A percentile compares a stretch with the other conserved stretches of the same genome.
These are phyloP conservation scores for Saccharomyces hybrid DNA, from an alignment of 1,139 yeast genomes.

Conservation along the genomic window DNA sequence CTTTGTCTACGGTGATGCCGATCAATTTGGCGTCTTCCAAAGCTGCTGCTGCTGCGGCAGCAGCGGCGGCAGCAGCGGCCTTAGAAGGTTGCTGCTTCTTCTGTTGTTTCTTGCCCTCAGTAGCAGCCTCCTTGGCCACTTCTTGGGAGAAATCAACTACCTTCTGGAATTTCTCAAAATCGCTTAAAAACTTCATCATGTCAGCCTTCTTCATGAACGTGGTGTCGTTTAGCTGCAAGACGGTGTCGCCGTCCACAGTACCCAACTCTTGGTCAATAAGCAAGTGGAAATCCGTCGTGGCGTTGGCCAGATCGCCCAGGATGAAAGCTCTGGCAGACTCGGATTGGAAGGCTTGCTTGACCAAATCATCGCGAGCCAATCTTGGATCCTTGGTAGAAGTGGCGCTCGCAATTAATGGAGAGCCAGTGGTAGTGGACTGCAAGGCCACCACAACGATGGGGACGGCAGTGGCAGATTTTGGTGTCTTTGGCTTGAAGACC, in stretches of 20 bases:
- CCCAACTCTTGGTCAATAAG: conserved; percentile 54
- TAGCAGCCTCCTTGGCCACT: conserved; percentile 25
- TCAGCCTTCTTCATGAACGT: conserved; percentile 50
- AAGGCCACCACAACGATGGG: conserved; percentile 79
- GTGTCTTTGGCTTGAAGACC: conserved; percentile 87
- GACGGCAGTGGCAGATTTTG: conserved; percentile 72
- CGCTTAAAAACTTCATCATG: conserved; percentile 45
- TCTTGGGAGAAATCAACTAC: conserved; percentile 49
- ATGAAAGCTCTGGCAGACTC: conserved; percentile 57
- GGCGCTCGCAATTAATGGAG: conserved; percentile 53
- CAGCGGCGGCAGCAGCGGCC: conserved; percentile 26
- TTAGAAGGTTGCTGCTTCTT: conserved; percentile 27
- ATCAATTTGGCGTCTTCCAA: conserved; percentile 86
- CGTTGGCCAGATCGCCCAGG: conserved; percentile 47
- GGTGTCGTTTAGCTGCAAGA: conserved; percentile 49
- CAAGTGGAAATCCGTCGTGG: conserved; percentile 55
- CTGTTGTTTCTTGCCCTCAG: conserved; percentile 9
- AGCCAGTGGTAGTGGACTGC: conserved; percentile 62
- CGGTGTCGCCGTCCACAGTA: conserved; percentile 32
- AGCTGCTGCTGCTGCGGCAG: conserved; percentile 15
- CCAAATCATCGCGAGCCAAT: conserved; percentile 74
- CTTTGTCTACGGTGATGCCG: conserved; percentile 93
- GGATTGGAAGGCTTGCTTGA: conserved; percentile 55
- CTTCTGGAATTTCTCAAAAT: conserved; percentile 40
- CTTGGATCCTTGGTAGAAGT: conserved; percentile 80